Percentiles rank a stretch among this genome's conserved stretches.
phyloP scores from a whole-genome alignment of 352 stramenopile genomes.

The Salisapilia sapeloensis region DNA sequence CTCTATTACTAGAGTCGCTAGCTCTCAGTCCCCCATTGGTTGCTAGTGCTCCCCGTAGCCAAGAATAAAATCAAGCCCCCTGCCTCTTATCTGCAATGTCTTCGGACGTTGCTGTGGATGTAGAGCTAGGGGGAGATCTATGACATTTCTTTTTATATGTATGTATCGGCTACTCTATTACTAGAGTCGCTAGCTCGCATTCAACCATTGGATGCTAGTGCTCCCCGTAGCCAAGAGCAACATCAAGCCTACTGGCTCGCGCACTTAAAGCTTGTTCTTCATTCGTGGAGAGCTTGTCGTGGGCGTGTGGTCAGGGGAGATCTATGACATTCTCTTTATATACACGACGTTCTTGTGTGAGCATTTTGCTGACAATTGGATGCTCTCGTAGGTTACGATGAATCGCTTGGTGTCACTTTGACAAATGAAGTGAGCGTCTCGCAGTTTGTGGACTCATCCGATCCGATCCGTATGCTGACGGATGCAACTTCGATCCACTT shows the following conservation, averaged over 20 bases:
- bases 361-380: slow-evolving; percentile 3
- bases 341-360: slow-evolving; percentile 2
- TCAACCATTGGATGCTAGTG: slow-evolving; percentile 60
- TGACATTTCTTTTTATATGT: slow-evolving; percentile 8
- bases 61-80: slow-evolving; percentile 80
- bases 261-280: slow-evolving; percentile 23
- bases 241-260: slow-evolving; percentile 59
- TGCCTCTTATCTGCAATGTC: too few relatives aligned
- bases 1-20: slow-evolving; percentile 85
- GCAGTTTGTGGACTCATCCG: slow-evolving; percentile 76
- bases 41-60: slow-evolving; percentile 80
- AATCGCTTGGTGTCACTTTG: slow-evolving; percentile 66
- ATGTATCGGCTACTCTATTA: slow-evolving; percentile 58
- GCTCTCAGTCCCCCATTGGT: slow-evolving; percentile 51
- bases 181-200: slow-evolving; percentile 81
- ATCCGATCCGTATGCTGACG: slow-evolving; percentile 93
- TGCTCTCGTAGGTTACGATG: slow-evolving; percentile 80
- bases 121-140: too few relatives aligned
- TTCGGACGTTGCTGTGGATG: too few relatives aligned
- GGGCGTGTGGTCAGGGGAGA: too few relatives aligned
- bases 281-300: too few relatives aligned
- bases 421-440: slow-evolving; percentile 71
- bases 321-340: slow-evolving; percentile 53
- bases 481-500: slow-evolving; percentile 91
- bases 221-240: slow-evolving; percentile 84